Conservation (phyloP, 495 filamentous ascomycete species). For the Daldinia loculata region DNA sequence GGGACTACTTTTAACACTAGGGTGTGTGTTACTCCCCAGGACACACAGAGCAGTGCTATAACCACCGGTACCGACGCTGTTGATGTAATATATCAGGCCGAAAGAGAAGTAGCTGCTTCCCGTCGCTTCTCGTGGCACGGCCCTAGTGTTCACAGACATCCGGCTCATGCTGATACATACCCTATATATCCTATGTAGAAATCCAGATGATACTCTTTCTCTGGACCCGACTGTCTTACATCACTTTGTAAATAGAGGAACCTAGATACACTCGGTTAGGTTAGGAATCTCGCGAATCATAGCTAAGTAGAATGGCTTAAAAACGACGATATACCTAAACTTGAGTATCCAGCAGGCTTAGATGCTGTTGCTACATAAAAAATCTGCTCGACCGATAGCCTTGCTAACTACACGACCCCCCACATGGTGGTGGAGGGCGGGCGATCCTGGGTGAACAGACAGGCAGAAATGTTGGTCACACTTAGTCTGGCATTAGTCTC, state of each 20-base stretch:
- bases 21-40: slow-evolving; percentile 3
- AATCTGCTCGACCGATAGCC: slow-evolving; percentile 2
- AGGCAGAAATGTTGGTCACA: slow-evolving; percentile 1
- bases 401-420: neutral
- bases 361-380: slow-evolving; percentile 2
- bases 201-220: neutral
- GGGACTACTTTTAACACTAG: slow-evolving; percentile 16
- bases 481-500: slow-evolving; percentile 13
- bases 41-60: slow-evolving; percentile 11
- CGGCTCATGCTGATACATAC: slow-evolving; percentile 15
- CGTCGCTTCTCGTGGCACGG: slow-evolving; percentile 35
- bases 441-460: neutral
- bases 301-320: slow-evolving; percentile 2
- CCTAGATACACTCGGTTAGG: neutral
- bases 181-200: neutral
- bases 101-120: slow-evolving; percentile 17
- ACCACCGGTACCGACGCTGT: slow-evolving; percentile 23
- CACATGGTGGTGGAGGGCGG: neutral
- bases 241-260: neutral
- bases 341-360: neutral
- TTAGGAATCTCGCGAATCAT: neutral
- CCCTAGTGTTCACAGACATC: slow-evolving; percentile 15
- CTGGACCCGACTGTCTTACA: neutral
- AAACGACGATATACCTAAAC: neutral
- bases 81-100: slow-evolving; percentile 14